phyloP scores from a whole-genome alignment of 495 filamentous ascomycete genomes.

The Lepidopterella palustris region DNA sequence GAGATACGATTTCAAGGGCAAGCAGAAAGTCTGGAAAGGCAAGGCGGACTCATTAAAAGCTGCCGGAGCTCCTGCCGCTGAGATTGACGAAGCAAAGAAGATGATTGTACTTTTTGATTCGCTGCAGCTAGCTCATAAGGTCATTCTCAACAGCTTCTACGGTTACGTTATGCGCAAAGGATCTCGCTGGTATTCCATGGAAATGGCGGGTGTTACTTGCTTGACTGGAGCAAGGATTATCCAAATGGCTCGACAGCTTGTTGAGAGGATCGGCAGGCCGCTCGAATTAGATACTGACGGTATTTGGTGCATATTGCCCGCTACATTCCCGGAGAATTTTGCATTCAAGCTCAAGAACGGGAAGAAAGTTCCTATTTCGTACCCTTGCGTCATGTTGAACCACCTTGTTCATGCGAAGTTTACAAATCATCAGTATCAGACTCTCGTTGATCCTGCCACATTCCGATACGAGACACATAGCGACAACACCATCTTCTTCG shows the following conservation, averaged over 20 bases:
- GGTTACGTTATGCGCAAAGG: constrained; percentile 99
- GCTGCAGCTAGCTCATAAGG: constrained; percentile 93
- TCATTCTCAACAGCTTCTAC: constrained; percentile 99
- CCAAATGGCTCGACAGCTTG: constrained; percentile 89
- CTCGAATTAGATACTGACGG: constrained; percentile 98
- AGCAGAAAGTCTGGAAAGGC: constrained; percentile 97
- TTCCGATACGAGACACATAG: constrained; percentile 92
- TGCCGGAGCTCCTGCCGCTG: constrained; percentile 64
- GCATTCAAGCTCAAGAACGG: constrained; percentile 88
- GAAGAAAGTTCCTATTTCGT: constrained; percentile 91
- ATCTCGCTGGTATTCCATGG: constrained; percentile 98
- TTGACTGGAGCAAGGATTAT: constrained; percentile 96
- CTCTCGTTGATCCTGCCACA: constrained; percentile 65
- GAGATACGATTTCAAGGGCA: constrained; percentile 94
- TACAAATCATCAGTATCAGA: constrained; percentile 96
- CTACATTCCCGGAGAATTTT: constrained; percentile 95
- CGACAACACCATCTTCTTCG: constrained; percentile 99
- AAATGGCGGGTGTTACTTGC: constrained; percentile 99
- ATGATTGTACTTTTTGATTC: constrained; percentile 98
- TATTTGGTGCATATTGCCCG: constrained; percentile 99
- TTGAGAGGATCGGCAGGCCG: constrained; percentile 88
- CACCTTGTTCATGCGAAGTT: constrained; percentile 92
- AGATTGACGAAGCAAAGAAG: constrained; percentile 94
- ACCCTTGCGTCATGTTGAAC: constrained; percentile 99
- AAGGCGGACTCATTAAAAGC: constrained; percentile 83